These are phyloP conservation scores for Blakeslea trispora DNA, from an alignment of 371 early-diverging fungal species.

Conservation along the genomic window DNA sequence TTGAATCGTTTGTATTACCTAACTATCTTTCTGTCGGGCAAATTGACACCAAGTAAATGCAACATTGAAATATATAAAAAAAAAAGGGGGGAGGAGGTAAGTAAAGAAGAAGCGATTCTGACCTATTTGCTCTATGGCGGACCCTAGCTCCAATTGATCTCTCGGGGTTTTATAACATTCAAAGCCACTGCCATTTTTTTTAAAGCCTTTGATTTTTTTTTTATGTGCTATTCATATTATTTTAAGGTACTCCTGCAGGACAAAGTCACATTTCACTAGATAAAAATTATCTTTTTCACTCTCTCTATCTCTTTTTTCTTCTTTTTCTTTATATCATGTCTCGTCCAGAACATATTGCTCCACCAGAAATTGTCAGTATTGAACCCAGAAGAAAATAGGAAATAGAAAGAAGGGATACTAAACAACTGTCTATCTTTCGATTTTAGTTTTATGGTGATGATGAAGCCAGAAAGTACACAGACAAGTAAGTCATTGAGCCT, in stretches of 20 bases:
- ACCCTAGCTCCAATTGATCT: slow-evolving; percentile 5
- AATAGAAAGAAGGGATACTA: too few relatives aligned
- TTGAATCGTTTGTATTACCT: slow-evolving; percentile 29
- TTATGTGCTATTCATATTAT: too few relatives aligned
- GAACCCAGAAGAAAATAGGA: too few relatives aligned
- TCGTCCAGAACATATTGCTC: slow-evolving; percentile 94
- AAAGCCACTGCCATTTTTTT: slow-evolving; percentile 19
- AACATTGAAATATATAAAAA: slow-evolving; percentile 57
- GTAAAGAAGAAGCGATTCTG: not conserved
- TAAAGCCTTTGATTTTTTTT: too few relatives aligned
- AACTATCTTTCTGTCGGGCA: slow-evolving; percentile 90
- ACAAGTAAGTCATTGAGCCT: slow-evolving; percentile 78
- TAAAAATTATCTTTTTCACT: not conserved
- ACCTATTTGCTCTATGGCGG: not conserved
- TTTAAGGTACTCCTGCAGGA: slow-evolving; percentile 15
- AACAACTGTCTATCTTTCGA: too few relatives aligned
- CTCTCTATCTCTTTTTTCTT: too few relatives aligned
- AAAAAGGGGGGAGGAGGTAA: not conserved
- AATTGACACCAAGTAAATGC: slow-evolving; percentile 90
- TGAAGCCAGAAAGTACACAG: slow-evolving; percentile 95
- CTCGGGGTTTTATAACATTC: slow-evolving; percentile 4
- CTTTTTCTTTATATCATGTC: slow-evolving; percentile 60
- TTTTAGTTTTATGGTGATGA: slow-evolving; percentile 80
- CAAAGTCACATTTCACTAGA: slow-evolving; percentile 20
- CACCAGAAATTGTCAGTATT: slow-evolving; percentile 88